Evolutionary conservation across 1,139 yeast genomes (phyloP).

Genomic region (Candida sp.): DNA sequence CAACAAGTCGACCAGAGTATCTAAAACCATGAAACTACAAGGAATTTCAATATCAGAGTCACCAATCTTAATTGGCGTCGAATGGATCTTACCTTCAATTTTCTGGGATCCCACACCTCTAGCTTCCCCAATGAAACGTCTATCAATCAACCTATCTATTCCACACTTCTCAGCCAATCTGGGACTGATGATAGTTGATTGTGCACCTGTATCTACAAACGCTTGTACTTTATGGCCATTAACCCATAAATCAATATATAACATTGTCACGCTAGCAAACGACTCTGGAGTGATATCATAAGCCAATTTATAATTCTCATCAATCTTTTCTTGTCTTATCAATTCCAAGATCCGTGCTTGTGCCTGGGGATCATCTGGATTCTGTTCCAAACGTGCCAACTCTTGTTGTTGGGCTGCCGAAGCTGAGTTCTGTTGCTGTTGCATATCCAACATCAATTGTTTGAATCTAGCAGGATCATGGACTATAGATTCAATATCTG

Average conservation of each 20-base stretch:
- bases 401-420: constrained; percentile 38
- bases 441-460: constrained; percentile 34
- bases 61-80: constrained; percentile 83
- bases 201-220: constrained; percentile 97
- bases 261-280: constrained; percentile 79
- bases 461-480: constrained; percentile 54
- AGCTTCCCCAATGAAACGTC: constrained; percentile 77
- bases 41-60: constrained; percentile 50
- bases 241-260: constrained; percentile 72
- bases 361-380: constrained; percentile 74
- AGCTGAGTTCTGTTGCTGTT: constrained; percentile 14
- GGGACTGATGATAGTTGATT: constrained; percentile 79
- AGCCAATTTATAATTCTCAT: constrained; percentile 76
- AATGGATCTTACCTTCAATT: constrained; percentile 82
- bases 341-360: constrained; percentile 67
- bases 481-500: constrained; percentile 41
- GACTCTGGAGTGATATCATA: constrained; percentile 88
- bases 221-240: constrained; percentile 85
- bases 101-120: constrained; percentile 85
- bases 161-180: constrained; percentile 72
- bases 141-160: constrained; percentile 73
- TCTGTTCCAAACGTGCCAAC: constrained; percentile 44
- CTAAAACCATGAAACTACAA: constrained; percentile 80
- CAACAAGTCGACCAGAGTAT: constrained; percentile 66
- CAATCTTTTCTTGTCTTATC: constrained; percentile 69